Evolutionary conservation across 192 early-diverging fungal genomes (phyloP), one percentile per base, ranked within the genome.

Genomic region (Podila epigama): DNA sequence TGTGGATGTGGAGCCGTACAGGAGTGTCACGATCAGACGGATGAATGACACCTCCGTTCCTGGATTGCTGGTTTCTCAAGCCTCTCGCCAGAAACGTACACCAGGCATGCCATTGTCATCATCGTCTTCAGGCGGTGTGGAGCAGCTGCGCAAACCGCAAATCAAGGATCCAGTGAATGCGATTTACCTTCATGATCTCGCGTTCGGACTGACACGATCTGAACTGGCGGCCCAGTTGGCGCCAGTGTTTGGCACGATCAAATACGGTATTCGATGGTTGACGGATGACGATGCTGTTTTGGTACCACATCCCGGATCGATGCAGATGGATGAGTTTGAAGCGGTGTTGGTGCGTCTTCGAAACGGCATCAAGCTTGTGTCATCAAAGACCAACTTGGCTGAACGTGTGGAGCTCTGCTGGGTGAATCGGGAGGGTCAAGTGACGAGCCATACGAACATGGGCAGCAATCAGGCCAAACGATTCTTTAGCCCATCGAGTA

Each of bases 1-100:
- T n/a, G 71, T 95, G 11, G 97, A 98, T 79, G 85, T 86, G 27
- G 89, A 94, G 71, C 92, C 91, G 0, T 70, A 83, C 32, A 83
- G 91, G 15, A 95, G 89, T 25, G 91, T 96, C 2, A 81, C 85
- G 8, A 69, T 89, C 50, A 82, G 85, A 15, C 86, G 90, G 64
- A 84, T 69, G 16, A 40, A 60, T 40, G 82, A 66, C 40, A 81
- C 63, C 22, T 73, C 66, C 13, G 59, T 73, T 0, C 62, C 69
- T 1, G 65, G 54, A 13, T 25, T 85, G 52, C 28, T 70, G 53
- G 65, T 8, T 56, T 85, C 57, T 55, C 78, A 56, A 50, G 80
- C 61, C 28, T 83, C 35, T 58, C 88, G 61, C 65, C 85, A 51
- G 55, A 79, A 69, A 69, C 86, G 52, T 51, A 52, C 53, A 0